A percentile compares a stretch with the other conserved stretches of the same genome.
Evolutionary conservation across 1,139 yeast species (phyloP).

Genomic region (Zygosaccharomyces pseudobailii): DNA sequence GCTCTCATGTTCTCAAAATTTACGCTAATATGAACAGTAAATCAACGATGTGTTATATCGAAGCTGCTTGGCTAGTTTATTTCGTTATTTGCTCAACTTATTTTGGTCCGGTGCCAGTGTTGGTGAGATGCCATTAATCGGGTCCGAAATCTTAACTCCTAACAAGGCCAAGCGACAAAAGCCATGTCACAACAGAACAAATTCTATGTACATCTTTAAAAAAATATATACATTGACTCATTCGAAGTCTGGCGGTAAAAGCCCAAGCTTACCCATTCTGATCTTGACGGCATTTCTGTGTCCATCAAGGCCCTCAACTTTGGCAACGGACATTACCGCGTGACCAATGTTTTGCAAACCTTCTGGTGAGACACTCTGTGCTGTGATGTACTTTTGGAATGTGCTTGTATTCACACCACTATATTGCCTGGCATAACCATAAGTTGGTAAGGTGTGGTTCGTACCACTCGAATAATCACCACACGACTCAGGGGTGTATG

Average conservation of each 20-base stretch:
- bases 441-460: constrained; percentile 95
- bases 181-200: background rate
- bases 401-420: constrained; percentile 96
- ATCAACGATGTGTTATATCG: background rate
- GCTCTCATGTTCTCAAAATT: constrained; percentile 1
- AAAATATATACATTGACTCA: constrained; percentile 8
- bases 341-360: constrained; percentile 86
- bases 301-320: constrained; percentile 93
- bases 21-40: background rate
- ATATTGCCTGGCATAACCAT: constrained; percentile 96
- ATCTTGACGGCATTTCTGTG: constrained; percentile 95
- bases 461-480: constrained; percentile 99
- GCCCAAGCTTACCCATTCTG: constrained; percentile 76
- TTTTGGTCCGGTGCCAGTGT: background rate
- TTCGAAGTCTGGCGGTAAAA: constrained; percentile 33
- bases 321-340: constrained; percentile 97
- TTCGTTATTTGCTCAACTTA: background rate
- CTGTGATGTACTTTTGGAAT: constrained; percentile 89
- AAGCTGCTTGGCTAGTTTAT: background rate
- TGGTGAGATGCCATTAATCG: background rate
- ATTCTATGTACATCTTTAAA: constrained; percentile 4
- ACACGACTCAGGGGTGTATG: constrained; percentile 93
- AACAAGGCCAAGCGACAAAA: background rate
- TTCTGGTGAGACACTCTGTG: constrained; percentile 80
- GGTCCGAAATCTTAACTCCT: background rate